These are phyloP conservation scores for Erodium moschatum DNA, from an alignment of 441 rosid genomes.

Conservation along the genomic window DNA sequence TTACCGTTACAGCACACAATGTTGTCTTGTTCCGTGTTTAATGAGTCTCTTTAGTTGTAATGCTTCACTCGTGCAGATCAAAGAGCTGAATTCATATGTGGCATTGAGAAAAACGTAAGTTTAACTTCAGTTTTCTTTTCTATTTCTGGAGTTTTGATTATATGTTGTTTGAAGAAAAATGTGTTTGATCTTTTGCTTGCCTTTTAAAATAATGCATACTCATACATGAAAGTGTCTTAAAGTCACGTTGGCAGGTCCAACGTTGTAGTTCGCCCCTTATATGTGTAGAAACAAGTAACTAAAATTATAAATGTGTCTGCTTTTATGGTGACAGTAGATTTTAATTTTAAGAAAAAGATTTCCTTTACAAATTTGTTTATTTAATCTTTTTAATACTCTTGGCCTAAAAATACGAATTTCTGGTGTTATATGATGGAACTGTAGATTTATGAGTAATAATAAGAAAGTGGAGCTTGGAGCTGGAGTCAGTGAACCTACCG, in stretches of 20 bases:
- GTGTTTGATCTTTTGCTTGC: slow-evolving; percentile 6
- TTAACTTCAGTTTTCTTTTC: slow-evolving; percentile 17
- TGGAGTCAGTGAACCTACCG: slow-evolving; percentile 78
- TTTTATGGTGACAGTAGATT: slow-evolving; percentile 9
- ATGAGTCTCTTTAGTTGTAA: not conserved
- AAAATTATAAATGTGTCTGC: not conserved
- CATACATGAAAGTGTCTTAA: slow-evolving; percentile 1
- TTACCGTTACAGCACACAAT: not conserved
- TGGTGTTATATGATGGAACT: slow-evolving; percentile 15
- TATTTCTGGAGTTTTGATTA: not conserved
- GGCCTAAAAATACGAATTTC: slow-evolving; percentile 15
- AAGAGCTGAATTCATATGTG: slow-evolving; percentile 89
- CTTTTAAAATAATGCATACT: not conserved
- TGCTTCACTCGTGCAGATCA: slow-evolving; percentile 49
- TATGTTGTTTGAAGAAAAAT: not conserved
- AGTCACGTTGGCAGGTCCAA: slow-evolving; percentile 3
- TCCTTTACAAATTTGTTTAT: not conserved
- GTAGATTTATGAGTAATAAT: slow-evolving; percentile 79
- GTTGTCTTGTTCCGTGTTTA: slow-evolving; percentile 1
- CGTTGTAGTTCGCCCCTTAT: not conserved
- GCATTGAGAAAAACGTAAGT: slow-evolving; percentile 91
- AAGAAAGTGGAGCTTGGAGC: slow-evolving; percentile 93
- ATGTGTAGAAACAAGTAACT: not conserved
- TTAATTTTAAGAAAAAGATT: slow-evolving; percentile 1
- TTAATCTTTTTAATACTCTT: slow-evolving; percentile 4